phyloP scores from a whole-genome alignment of 768 basidiomycete species.

The Coprinellus aureogranulatus region DNA sequence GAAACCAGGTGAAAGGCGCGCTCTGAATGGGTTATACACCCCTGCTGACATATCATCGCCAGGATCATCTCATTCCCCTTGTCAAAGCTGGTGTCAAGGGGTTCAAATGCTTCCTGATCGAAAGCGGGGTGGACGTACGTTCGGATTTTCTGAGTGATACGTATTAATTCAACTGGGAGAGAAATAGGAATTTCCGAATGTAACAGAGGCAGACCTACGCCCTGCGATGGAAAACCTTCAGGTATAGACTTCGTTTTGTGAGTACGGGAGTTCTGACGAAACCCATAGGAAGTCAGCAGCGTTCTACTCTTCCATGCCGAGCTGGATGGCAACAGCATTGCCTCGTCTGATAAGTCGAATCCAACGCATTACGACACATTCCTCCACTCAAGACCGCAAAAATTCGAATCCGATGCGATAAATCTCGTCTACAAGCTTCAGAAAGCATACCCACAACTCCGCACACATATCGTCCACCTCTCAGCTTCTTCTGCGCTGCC shows the following conservation, averaged over 20 bases:
- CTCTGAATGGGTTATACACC: neutral
- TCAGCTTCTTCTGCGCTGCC: conserved; percentile 84
- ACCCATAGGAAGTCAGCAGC: conserved; percentile 57
- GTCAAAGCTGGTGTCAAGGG: conserved; percentile 83
- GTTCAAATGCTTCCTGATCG: conserved; percentile 95
- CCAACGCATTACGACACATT: conserved; percentile 76
- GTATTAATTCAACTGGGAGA: too few species aligned
- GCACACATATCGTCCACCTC: conserved; percentile 94
- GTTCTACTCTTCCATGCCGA: conserved; percentile 94
- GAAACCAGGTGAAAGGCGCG: conserved; percentile 62
- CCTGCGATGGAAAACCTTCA: conserved; percentile 72
- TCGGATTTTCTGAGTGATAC: conserved; percentile 16
- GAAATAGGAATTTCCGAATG: conserved; percentile 97
- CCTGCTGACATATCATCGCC: neutral
- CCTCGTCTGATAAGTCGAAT: conserved; percentile 19
- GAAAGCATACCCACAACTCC: conserved; percentile 58
- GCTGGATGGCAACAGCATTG: conserved; percentile 41
- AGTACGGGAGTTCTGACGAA: conserved; percentile 4
- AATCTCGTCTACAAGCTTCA: conserved; percentile 69
- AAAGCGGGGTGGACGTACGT: conserved; percentile 92
- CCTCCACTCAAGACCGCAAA: conserved; percentile 77
- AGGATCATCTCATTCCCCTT: conserved; percentile 76
- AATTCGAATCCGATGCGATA: conserved; percentile 81
- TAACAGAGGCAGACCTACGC: conserved; percentile 65
- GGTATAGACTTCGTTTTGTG: conserved; percentile 39